Evolutionary conservation across 495 filamentous ascomycete species (phyloP), one percentile per base, ranked within the genome.

Genomic region (Annulohypoxylon stygium): DNA sequence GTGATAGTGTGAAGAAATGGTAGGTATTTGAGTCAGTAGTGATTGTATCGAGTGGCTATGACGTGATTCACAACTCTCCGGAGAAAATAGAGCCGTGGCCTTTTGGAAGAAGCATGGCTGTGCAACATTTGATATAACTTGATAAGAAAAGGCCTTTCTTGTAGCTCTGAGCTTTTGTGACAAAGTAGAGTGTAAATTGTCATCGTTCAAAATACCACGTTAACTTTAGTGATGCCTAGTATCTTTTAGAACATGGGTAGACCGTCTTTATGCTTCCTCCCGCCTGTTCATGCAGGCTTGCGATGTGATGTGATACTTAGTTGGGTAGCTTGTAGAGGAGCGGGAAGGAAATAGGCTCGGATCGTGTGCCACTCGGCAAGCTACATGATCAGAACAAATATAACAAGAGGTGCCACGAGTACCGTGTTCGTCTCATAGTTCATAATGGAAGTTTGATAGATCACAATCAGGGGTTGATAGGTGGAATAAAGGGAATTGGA

Each of bases 241-340:
- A 62, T 55, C 37, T 62, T 61, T 50, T 58, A 37, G 26, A 30
- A 60, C 39, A 54, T 25, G 16, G 10, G 43, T 18, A 47, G 26
- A 23, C 30, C 4, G n/a, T 33, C 7, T 34, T 36, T 41, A 54
- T 51, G 45, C 6, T 43, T 43, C 48, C 53, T 33, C 50, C 50
- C 39, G 47, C 67, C 51, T 74, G 62, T 58, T 64, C 58, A 64
- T 74, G 62, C 51, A 70, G 54, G 61, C 48, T 65, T n/a, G 66
- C 41, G 50, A 53, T 65, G 26, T 47, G 14, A 61, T 57, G 26
- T 47, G 14, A 61, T 57, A 41, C 50, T 34, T 37, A 23, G 41
- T 34, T 23, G 20, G 20, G 20, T 23, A 23, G 20, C 20, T 37
- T 53, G 41, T 45, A 20, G 14, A n/a, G 25, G 37, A 45, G 36